Evolutionary conservation across 306 rosid species (phyloP).

Genomic region (Rosa chinensis): DNA sequence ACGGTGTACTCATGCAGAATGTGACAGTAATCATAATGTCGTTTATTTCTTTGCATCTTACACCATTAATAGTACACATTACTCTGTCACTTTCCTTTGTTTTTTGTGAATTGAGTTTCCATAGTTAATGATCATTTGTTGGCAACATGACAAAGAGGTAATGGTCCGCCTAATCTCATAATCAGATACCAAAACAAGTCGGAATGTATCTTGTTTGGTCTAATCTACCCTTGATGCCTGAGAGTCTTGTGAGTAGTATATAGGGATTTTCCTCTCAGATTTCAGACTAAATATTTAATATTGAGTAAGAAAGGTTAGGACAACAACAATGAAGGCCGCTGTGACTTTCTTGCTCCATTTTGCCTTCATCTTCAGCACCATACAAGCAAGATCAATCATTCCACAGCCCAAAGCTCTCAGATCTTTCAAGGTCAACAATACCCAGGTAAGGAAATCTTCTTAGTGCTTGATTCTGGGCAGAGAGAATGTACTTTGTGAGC

Average conservation of each 20-base stretch:
- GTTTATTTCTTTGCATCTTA: background rate
- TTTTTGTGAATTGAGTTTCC: background rate
- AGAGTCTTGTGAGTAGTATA: background rate
- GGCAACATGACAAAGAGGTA: background rate
- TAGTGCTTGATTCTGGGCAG: background rate
- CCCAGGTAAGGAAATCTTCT: slow-evolving; percentile 30
- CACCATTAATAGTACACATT: background rate
- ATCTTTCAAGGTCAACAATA: slow-evolving; percentile 40
- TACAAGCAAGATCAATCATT: slow-evolving; percentile 31
- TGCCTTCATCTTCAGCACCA: slow-evolving; percentile 28
- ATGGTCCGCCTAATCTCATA: background rate
- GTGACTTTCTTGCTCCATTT: slow-evolving; percentile 29
- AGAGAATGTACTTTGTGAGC: background rate
- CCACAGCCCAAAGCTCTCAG: slow-evolving; percentile 38
- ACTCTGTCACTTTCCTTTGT: background rate
- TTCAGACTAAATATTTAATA: background rate
- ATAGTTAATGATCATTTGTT: slow-evolving; percentile 4
- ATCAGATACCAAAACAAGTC: background rate
- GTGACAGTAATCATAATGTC: background rate
- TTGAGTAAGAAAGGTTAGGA: background rate
- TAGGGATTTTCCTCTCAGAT: background rate
- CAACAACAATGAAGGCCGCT: slow-evolving; percentile 16
- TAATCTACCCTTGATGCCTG: background rate
- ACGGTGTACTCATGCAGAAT: background rate
- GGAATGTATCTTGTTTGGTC: background rate